Evolutionary conservation across 176 grass and related monocot genomes (phyloP).

Genomic region (Carex myosuroides): DNA sequence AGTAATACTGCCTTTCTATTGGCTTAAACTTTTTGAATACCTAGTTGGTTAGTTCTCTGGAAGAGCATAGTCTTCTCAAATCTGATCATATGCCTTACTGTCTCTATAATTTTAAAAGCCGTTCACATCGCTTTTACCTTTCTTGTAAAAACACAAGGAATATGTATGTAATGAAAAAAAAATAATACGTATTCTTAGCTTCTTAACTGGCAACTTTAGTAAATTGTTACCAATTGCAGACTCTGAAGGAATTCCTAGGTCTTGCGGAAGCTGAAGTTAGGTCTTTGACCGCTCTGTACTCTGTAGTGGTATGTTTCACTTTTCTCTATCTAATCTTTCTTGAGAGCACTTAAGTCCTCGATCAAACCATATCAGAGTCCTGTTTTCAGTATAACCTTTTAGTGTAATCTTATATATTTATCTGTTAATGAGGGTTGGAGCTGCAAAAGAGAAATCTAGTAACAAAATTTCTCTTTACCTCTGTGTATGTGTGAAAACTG

Average conservation of each 20-base stretch:
- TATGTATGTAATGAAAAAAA: neutral
- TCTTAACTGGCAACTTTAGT: neutral
- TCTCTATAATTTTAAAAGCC: neutral
- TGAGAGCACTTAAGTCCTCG: neutral
- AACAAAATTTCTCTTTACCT: neutral
- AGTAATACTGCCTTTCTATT: neutral
- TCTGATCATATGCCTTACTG: neutral
- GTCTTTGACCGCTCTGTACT: conserved; percentile 74
- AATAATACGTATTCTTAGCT: neutral
- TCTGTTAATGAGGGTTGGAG: neutral
- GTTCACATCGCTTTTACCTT: neutral
- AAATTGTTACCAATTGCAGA: conserved; percentile 38
- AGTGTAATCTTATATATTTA: neutral
- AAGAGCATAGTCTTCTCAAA: neutral
- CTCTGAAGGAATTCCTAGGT: conserved; percentile 76
- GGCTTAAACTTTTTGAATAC: neutral
- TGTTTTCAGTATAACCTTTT: neutral
- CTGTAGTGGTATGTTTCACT: conserved; percentile 53
- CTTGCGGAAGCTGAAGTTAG: conserved; percentile 83
- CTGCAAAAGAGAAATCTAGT: neutral
- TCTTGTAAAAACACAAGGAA: neutral
- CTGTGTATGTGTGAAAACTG: neutral
- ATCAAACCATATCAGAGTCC: neutral
- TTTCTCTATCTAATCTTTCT: neutral
- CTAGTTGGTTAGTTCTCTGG: neutral